phyloP scores from a whole-genome alignment of 2,329 filamentous ascomycete species.

The Xylariaceae sp. region DNA sequence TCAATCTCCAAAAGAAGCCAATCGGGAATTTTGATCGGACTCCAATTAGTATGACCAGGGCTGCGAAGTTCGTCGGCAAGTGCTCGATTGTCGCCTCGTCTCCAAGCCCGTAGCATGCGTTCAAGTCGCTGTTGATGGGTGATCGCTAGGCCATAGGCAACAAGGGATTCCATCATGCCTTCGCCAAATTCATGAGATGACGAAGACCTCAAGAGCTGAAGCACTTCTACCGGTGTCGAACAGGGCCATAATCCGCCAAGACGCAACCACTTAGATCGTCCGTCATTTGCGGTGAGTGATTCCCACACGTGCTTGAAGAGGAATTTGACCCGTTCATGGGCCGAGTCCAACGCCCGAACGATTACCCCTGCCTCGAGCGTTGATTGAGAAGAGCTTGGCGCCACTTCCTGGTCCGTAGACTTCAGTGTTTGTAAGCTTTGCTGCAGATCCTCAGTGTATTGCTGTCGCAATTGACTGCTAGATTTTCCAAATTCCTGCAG shows the following conservation, averaged over 20 bases:
- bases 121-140: slow-evolving; percentile 34
- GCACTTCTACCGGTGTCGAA: neutral
- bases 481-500: no score
- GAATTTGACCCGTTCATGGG: no score
- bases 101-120: slow-evolving; percentile 29
- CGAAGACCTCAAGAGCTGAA: slow-evolving; percentile 25
- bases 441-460: no score
- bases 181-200: no score
- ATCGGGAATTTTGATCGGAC: slow-evolving; percentile 44
- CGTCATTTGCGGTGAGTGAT: neutral
- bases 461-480: no score
- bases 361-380: no score
- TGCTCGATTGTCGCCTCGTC: slow-evolving; percentile 18
- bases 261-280: no score
- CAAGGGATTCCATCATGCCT: no score
- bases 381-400: neutral
- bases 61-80: slow-evolving; percentile 39
- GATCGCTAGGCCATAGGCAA: slow-evolving; percentile 33
- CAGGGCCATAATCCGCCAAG: neutral
- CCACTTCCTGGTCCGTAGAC: no score
- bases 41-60: slow-evolving; percentile 49
- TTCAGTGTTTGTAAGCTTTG: no score
- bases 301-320: neutral
- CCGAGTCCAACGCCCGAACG: no score
- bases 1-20: slow-evolving; percentile 59